Evolutionary conservation across 2,329 filamentous ascomycete species (phyloP), one percentile per base, ranked within the genome.

Genomic region (Hypoxylon sp.): DNA sequence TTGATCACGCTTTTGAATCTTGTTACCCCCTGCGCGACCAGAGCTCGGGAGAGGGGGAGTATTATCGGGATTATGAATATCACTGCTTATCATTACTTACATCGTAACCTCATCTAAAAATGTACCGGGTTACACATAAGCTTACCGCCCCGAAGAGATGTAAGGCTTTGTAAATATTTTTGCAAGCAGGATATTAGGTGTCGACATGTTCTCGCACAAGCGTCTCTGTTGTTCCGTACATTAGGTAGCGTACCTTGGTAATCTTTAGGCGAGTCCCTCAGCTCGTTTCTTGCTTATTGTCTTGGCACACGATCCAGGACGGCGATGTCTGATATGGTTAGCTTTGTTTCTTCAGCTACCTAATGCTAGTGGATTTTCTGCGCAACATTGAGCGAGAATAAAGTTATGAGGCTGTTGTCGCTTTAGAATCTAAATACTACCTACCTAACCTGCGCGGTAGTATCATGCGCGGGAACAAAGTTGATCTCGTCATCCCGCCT

Each of bases 221-320:
- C n/a, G 21, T 41, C 37, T 11, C 37, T 41, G 37, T 11, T 41
- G 37, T 41, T 41, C 21, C 16, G 37, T 19, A 21, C 37, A 41
- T n/a, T n/a, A n/a, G n/a, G n/a, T 41, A 41, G 37, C 37, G 37
- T 19, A 9, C 16, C n/a, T 39, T 16, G 19, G n/a, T 32, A 50
- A 25, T 50, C 25, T 47, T 30, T 37, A 14, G 1, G 23, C 52
- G 52, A 57, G n/a, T 47, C 41, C 25, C 43, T 67, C 60, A 71
- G 60, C 66, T 69, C 67, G 52, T 66, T 60, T 60, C 53, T 51
- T 53, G 60, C 61, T 64, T 74, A 74, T 74, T 74, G 70, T 67
- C 72, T 74, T 74, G 71, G 72, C 73, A 56, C 63, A 60, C 65
- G 63, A 65, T 72, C 63, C 62, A 65, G 65, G 61, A 69, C 68